Conservation (phyloP, 495 filamentous ascomycete species). For the Trichodelitschia bisporula region DNA sequence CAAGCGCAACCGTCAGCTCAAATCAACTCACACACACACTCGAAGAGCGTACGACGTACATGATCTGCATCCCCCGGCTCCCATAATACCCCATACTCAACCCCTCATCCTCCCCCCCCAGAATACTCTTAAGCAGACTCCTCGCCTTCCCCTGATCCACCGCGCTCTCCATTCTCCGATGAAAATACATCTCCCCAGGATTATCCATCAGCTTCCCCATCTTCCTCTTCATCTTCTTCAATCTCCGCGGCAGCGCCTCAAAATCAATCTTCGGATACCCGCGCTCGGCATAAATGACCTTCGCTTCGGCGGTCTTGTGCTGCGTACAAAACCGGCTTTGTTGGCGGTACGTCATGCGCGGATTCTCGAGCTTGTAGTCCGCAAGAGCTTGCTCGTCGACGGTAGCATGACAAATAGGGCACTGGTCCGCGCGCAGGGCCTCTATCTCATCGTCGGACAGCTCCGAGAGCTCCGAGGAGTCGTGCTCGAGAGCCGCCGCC, state of each 20-base stretch:
- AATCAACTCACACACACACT: constrained; percentile 21
- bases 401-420: not conserved
- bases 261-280: constrained; percentile 68
- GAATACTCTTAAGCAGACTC: constrained; percentile 36
- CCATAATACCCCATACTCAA: constrained; percentile 77
- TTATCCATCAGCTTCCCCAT: no score
- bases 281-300: constrained; percentile 30
- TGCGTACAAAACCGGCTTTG: constrained; percentile 39
- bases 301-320: constrained; percentile 36
- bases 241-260: constrained; percentile 35
- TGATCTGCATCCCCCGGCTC: constrained; percentile 39
- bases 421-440: not conserved
- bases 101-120: constrained; percentile 30
- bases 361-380: not conserved
- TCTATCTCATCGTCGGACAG: not conserved
- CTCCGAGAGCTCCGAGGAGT: not conserved
- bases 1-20: constrained; percentile 30
- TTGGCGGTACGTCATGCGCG: constrained; percentile 6
- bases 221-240: constrained; percentile 26
- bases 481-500: not conserved
- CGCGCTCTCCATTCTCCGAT: no score
- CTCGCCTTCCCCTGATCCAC: constrained; percentile 29
- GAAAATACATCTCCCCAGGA: no score
- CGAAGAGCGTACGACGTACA: constrained; percentile 40
- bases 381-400: not conserved